Base-by-base conservation (phyloP, 495 filamentous ascomycete species). In the Copromyces sp. region DNA sequence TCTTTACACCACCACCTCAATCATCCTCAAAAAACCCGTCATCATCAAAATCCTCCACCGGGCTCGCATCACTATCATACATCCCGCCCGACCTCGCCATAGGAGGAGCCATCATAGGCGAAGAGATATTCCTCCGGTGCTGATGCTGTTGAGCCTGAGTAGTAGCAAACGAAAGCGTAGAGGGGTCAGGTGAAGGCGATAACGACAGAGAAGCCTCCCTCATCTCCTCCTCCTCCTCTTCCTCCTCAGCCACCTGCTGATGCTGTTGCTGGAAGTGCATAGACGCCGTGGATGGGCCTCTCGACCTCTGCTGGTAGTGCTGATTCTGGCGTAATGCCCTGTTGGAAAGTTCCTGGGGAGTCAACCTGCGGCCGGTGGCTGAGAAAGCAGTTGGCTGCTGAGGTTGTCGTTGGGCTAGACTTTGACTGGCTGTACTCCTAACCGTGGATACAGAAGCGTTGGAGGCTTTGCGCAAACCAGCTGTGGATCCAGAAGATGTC, bases 1-100 rank as follows among this genome's bases (percentile, higher is more conserved):
- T 16, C 32, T 29, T 16, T 35, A 17, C n/a, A 24, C 41, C 53
- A 24, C 41, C 53, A n/a, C 12, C 29, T 65, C 32, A 68, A 59
- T 84, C 80, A 77, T 89, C 87, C 73, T 88, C 86, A 74, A 87
- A 89, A 79, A 88, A 88, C 12, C 83, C 84, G 1, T 84, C 84
- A 73, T 87, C 85, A 73, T 85, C 84, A 75, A 88, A 88, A 41
- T 88, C 83, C 72, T 84, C 84, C 39, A 80, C 78, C 73, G 88
- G 88, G 0, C 24, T 35, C 14, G 91, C 91, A 76, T 94, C 92
- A 61, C 86, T 84, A 77, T 94, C 92, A 76, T 94, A 94, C 75
- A 87, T 65, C 12, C 29, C 89, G 20, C 82, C 86, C 71, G 87
- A 81, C 16, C 89, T 86, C 80, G 93, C 87, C 77, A 94, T 89